A percentile compares a stretch with the other conserved stretches of the same genome.
phyloP scores from a whole-genome alignment of 306 rosid genomes.

The Prunus campanulata region DNA sequence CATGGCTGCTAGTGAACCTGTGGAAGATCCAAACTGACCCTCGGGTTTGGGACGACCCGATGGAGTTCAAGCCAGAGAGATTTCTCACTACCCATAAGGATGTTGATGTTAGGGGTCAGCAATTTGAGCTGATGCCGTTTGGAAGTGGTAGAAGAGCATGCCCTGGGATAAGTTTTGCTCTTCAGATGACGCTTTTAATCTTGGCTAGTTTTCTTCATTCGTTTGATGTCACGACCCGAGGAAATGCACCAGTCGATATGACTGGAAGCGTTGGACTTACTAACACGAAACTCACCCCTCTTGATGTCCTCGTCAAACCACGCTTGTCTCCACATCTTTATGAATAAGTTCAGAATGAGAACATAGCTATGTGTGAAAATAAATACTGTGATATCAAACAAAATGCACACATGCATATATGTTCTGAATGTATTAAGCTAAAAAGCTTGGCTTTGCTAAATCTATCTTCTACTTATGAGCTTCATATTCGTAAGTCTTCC shows the following conservation, averaged over 20 bases:
- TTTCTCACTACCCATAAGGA: slow-evolving; percentile 15
- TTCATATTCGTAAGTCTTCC: no score
- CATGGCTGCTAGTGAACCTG: no score
- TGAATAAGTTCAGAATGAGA: background rate
- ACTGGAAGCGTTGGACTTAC: slow-evolving; percentile 33
- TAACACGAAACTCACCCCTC: slow-evolving; percentile 44
- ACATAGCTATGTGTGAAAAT: no score
- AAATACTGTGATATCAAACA: no score
- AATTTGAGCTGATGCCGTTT: slow-evolving; percentile 49
- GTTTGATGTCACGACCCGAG: slow-evolving; percentile 31
- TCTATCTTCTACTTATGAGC: no score
- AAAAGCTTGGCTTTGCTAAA: no score
- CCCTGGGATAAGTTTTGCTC: slow-evolving; percentile 36
- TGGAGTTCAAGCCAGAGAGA: no score
- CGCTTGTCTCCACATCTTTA: slow-evolving; percentile 34
- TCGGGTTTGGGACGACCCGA: no score
- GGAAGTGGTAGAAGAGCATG: slow-evolving; percentile 59
- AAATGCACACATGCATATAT: no score
- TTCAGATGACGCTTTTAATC: slow-evolving; percentile 34
- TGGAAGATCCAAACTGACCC: no score
- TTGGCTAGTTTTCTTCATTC: slow-evolving; percentile 46
- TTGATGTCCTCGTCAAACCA: slow-evolving; percentile 41
- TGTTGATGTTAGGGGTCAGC: slow-evolving; percentile 41
- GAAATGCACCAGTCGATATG: slow-evolving; percentile 43
- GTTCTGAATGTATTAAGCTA: no score